These are phyloP conservation scores for Lippia alba DNA, from an alignment of 305 asterid species.

Conservation along the genomic window DNA sequence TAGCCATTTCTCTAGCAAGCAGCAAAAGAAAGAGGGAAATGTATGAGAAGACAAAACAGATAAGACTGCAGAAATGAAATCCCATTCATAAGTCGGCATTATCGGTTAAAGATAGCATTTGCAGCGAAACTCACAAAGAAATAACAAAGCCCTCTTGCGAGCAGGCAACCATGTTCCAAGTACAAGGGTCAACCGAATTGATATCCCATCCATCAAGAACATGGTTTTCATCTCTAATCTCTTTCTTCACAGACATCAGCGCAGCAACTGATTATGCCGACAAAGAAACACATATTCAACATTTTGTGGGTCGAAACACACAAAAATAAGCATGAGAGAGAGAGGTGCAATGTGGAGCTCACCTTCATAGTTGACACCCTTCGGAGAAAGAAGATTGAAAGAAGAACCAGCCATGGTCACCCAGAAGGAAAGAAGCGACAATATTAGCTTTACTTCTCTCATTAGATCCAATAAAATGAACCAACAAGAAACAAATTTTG, in stretches of 20 bases:
- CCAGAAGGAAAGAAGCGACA: constrained; percentile 47
- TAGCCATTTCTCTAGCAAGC: constrained; percentile 74
- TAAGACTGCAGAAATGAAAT: background rate
- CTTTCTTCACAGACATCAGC: constrained; percentile 80
- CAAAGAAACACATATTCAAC: constrained; percentile 31
- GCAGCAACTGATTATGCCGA: constrained; percentile 72
- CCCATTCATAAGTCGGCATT: background rate
- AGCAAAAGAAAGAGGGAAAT: constrained; percentile 32
- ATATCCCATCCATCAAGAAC: constrained; percentile 97
- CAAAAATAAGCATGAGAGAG: background rate
- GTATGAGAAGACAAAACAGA: background rate
- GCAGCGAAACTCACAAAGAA: constrained; percentile 64
- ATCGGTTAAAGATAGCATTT: background rate
- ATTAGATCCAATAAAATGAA: constrained; percentile 41
- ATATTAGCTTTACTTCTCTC: constrained; percentile 47
- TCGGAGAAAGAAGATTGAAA: constrained; percentile 83
- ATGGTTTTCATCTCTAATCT: constrained; percentile 67
- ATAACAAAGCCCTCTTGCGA: constrained; percentile 79
- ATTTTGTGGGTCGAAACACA: background rate
- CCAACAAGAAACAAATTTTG: background rate
- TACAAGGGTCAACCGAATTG: constrained; percentile 96
- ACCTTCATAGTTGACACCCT: constrained; percentile 98
- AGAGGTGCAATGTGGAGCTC: constrained; percentile 35
- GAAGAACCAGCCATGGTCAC: constrained; percentile 47
- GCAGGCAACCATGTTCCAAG: constrained; percentile 97